Conservation (phyloP, 73 alveolate species). For the Diophrys sp. region DNA sequence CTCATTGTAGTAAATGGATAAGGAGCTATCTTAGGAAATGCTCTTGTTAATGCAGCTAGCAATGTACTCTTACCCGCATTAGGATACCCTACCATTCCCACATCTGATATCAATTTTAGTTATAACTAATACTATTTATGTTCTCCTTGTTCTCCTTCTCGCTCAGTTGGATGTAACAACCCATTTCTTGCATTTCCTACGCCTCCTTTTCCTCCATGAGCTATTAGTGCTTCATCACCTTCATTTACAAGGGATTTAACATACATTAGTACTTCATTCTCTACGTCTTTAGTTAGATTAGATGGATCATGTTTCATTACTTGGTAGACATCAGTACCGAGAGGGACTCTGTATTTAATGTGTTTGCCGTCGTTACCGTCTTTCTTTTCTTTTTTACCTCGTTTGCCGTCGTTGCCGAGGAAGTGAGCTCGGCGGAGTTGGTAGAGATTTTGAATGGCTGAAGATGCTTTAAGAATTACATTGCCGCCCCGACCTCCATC, state of each 20-base stretch:
- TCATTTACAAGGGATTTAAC: conserved; percentile 61
- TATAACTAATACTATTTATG: conserved; percentile 66
- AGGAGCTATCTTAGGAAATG: conserved; percentile 95
- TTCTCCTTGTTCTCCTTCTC: conserved; percentile 18
- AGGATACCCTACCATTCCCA: conserved; percentile 96
- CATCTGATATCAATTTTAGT: conserved; percentile 88
- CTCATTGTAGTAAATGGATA: conserved; percentile 97
- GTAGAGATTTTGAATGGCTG: conserved; percentile 41
- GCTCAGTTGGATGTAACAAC: conserved; percentile 12
- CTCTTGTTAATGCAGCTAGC: conserved; percentile 85
- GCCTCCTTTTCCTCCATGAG: conserved; percentile 85
- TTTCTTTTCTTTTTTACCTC: conserved; percentile 58
- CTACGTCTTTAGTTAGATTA: not conserved
- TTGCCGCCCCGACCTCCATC: conserved; percentile 89
- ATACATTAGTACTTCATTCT: conserved; percentile 7
- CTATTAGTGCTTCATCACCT: conserved; percentile 49
- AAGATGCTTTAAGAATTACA: conserved; percentile 58
- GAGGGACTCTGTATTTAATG: conserved; percentile 61
- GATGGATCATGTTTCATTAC: conserved; percentile 30
- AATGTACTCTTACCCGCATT: conserved; percentile 96
- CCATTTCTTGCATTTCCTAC: conserved; percentile 42
- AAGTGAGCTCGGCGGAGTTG: conserved; percentile 65
- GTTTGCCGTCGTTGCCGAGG: conserved; percentile 70
- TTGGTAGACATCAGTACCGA: conserved; percentile 79
- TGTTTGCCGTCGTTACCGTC: conserved; percentile 79